phyloP scores from a whole-genome alignment of 225 moss, liverwort and hornwort genomes.

The Physcomitrellopsis africana region DNA sequence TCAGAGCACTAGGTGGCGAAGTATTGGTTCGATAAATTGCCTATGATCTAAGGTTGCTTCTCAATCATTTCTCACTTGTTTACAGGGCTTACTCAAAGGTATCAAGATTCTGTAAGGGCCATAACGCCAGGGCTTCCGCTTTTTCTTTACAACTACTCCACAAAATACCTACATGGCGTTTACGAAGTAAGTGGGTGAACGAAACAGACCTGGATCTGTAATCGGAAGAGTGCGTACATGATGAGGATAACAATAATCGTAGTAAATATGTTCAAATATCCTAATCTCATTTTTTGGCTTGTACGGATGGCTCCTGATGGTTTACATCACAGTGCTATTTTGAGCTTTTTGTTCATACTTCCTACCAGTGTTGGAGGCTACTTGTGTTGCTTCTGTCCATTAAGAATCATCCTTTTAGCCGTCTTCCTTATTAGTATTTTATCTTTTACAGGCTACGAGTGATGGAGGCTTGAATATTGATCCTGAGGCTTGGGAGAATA shows the following conservation, averaged over 20 bases:
- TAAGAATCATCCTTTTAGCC: neutral
- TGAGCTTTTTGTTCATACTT: slow-evolving; percentile 3
- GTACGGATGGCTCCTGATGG: slow-evolving; percentile 8
- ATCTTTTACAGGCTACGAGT: slow-evolving; percentile 71
- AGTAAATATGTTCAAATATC: neutral
- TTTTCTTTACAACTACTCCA: slow-evolving; percentile 96
- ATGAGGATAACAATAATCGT: too few relatives aligned
- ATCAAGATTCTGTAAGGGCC: slow-evolving; percentile 92
- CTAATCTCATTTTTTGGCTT: slow-evolving; percentile 8
- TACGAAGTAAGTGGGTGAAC: slow-evolving; percentile 65
- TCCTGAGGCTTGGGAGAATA: slow-evolving; percentile 95
- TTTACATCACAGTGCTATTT: neutral
- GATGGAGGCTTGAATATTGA: slow-evolving; percentile 96
- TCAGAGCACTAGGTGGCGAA: slow-evolving; percentile 10
- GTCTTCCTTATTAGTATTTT: neutral
- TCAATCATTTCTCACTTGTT: slow-evolving; percentile 20
- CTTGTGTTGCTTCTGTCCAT: neutral
- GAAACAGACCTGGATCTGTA: neutral
- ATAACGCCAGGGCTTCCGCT: slow-evolving; percentile 91
- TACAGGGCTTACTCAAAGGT: slow-evolving; percentile 91
- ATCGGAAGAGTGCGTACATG: too few relatives aligned
- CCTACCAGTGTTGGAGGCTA: neutral
- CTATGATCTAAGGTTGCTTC: slow-evolving; percentile 15
- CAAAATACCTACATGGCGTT: slow-evolving; percentile 90
- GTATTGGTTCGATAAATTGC: neutral